A percentile compares a stretch with the other conserved stretches of the same genome.
Conservation (phyloP, 441 rosid species). For the Kokia cookei region DNA sequence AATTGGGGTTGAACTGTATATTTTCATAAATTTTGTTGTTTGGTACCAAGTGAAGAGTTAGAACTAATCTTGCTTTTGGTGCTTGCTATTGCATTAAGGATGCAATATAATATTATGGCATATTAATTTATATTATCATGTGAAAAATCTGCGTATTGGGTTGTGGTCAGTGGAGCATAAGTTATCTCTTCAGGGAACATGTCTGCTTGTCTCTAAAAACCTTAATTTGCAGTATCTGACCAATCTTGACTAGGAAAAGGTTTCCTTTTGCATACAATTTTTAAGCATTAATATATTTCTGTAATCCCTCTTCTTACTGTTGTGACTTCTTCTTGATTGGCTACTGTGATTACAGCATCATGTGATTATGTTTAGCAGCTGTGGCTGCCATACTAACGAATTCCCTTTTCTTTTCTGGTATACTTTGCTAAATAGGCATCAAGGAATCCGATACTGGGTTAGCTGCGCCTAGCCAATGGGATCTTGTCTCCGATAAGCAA, state of each 20-base stretch:
- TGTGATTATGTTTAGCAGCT: neutral
- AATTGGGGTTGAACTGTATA: too few relatives aligned
- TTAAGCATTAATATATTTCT: neutral
- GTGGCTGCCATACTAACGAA: neutral
- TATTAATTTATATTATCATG: neutral
- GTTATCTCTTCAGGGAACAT: neutral
- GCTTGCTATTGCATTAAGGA: neutral
- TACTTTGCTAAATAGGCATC: slow-evolving; percentile 43
- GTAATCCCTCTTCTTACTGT: neutral
- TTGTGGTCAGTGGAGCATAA: neutral
- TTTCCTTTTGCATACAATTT: neutral
- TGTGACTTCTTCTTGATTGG: neutral
- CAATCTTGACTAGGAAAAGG: neutral
- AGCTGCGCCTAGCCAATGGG: slow-evolving; percentile 99
- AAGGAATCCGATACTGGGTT: slow-evolving; percentile 97
- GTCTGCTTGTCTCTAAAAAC: neutral
- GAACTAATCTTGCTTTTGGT: neutral
- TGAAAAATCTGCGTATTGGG: neutral
- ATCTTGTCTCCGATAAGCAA: slow-evolving; percentile 95
- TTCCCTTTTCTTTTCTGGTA: neutral
- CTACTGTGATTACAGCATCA: neutral
- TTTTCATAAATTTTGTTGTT: neutral
- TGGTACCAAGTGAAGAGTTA: neutral
- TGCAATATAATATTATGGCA: neutral
- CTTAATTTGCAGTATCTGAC: neutral